Percentiles rank a stretch among this genome's conserved stretches.
Evolutionary conservation across 2,329 filamentous ascomycete species (phyloP).

Genomic region (Fusarium luffae): DNA sequence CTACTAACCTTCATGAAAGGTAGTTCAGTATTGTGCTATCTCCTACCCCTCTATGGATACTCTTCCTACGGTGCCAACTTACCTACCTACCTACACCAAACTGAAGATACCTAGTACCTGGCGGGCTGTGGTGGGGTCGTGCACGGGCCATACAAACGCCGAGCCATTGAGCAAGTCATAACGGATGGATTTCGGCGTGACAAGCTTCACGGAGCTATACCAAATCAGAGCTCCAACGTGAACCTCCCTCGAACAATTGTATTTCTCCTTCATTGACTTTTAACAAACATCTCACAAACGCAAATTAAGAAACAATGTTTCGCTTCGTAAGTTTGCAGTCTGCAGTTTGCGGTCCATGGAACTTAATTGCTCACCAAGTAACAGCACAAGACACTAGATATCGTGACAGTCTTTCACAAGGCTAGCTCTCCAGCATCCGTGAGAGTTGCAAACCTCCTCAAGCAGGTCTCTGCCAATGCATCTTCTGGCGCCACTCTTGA

Average conservation of each 20-base stretch:
- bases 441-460: constrained; percentile 79
- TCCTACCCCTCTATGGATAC: background rate
- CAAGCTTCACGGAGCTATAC: constrained; percentile 46
- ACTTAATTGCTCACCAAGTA: constrained; percentile 32
- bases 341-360: background rate
- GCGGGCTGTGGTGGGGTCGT: constrained; percentile 17
- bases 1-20: background rate
- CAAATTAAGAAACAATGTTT: constrained; percentile 54
- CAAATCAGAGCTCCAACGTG: constrained; percentile 41
- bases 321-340: constrained; percentile 57
- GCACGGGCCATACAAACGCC: constrained; percentile 40
- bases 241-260: constrained; percentile 25
- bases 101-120: constrained; percentile 10
- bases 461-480: constrained; percentile 79
- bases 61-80: background rate
- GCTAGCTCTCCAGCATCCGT: constrained; percentile 77
- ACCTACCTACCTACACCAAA: background rate
- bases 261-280: background rate
- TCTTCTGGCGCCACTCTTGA: constrained; percentile 76
- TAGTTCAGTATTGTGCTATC: background rate
- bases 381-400: constrained; percentile 84
- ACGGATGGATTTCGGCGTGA: constrained; percentile 31
- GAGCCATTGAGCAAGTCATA: constrained; percentile 42
- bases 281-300: background rate
- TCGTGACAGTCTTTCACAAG: constrained; percentile 96